Conservation (phyloP, 805 yeast genomes). For the Metahyphopichia silvanorum region DNA sequence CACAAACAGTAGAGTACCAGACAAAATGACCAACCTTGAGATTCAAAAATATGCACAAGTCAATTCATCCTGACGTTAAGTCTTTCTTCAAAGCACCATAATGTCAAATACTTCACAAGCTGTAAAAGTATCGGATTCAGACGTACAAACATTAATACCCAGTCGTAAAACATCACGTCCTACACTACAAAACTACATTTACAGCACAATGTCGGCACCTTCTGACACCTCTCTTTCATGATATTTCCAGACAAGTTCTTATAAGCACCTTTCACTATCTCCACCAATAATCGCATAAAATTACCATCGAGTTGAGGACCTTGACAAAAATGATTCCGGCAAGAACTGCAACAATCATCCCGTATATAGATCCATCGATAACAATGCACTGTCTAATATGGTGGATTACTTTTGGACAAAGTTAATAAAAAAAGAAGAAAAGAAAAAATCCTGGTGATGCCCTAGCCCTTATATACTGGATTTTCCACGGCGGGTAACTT, state of each 20-base stretch:
- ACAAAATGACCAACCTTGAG: no score
- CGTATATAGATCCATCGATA: slow-evolving; percentile 20
- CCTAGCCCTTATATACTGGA: slow-evolving; percentile 1
- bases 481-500: no score
- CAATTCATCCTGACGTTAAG: no score
- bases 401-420: slow-evolving; percentile 68
- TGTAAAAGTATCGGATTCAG: no score
- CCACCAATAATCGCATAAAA: slow-evolving; percentile 47
- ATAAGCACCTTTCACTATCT: slow-evolving; percentile 39
- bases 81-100: no score
- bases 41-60: no score
- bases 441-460: slow-evolving; percentile 1
- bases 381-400: slow-evolving; percentile 65
- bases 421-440: slow-evolving; percentile 31
- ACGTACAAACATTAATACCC: no score
- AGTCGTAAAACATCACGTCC: no score
- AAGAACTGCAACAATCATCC: slow-evolving; percentile 28
- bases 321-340: slow-evolving; percentile 9
- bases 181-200: no score
- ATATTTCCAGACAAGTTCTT: slow-evolving; percentile 50
- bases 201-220: slow-evolving; percentile 32
- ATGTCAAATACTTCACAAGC: no score
- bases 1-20: no score
- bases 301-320: slow-evolving; percentile 17
- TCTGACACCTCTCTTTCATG: slow-evolving; percentile 54